Conservation (phyloP, 345 rosid species). For the Noccaea caerulescens region DNA sequence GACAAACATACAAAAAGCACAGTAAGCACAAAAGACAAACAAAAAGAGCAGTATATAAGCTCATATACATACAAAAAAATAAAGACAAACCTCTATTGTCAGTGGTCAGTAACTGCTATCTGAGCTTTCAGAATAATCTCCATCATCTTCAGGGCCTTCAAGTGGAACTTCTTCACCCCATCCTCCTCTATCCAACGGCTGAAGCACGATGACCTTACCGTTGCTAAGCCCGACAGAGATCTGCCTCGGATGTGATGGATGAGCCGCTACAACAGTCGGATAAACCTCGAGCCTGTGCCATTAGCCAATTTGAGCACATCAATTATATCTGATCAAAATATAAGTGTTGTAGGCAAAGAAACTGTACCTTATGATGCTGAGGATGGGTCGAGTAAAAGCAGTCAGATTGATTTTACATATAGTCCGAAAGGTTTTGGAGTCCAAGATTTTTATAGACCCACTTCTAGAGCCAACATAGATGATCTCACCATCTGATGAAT, state of each 20-base stretch:
- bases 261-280: slow-evolving; percentile 63
- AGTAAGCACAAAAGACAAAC: neutral
- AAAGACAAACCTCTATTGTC: neutral
- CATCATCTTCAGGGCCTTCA: slow-evolving; percentile 24
- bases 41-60: slow-evolving; percentile 13
- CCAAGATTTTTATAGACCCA: slow-evolving; percentile 33
- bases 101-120: slow-evolving; percentile 14
- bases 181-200: slow-evolving; percentile 57
- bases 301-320: neutral
- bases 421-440: slow-evolving; percentile 12
- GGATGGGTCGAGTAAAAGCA: slow-evolving; percentile 24
- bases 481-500: slow-evolving; percentile 40
- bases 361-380: slow-evolving; percentile 33
- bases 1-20: slow-evolving; percentile 6
- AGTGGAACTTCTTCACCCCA: slow-evolving; percentile 48
- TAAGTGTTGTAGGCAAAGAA: neutral
- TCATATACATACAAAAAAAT: neutral
- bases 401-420: slow-evolving; percentile 34
- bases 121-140: slow-evolving; percentile 17
- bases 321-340: slow-evolving; percentile 14
- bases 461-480: slow-evolving; percentile 41
- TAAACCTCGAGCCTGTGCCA: slow-evolving; percentile 36
- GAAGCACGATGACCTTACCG: slow-evolving; percentile 62
- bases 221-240: slow-evolving; percentile 69
- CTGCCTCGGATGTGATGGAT: slow-evolving; percentile 68